A percentile compares a stretch with the other conserved stretches of the same genome.
These are phyloP conservation scores for Colletotrichum sp. DNA, from an alignment of 2,329 filamentous ascomycete species.

Conservation along the genomic window DNA sequence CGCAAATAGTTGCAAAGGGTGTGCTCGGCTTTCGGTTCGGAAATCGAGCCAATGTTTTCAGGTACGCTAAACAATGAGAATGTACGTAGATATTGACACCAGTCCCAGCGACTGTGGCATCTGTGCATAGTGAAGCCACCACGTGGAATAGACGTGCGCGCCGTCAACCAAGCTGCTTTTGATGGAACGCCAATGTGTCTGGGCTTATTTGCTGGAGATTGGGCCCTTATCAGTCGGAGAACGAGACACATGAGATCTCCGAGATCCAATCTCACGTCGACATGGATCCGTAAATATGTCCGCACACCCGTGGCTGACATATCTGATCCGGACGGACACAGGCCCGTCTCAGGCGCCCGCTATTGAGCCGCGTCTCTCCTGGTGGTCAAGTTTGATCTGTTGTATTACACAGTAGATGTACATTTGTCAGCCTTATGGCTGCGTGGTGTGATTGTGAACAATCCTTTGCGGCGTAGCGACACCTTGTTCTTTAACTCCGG, in stretches of 20 bases:
- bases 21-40: slow-evolving; percentile 13
- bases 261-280: not conserved
- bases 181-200: not conserved
- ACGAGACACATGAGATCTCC: not conserved
- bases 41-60: not conserved
- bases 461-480: not conserved
- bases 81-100: not conserved
- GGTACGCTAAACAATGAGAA: not conserved
- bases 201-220: not conserved
- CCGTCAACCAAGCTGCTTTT: not conserved
- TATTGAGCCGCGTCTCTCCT: not conserved
- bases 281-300: not conserved
- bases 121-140: not conserved
- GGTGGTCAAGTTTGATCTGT: not conserved
- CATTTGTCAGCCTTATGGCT: slow-evolving; percentile 1
- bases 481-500: not conserved
- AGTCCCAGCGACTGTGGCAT: not conserved
- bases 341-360: not conserved
- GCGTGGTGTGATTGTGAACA: not conserved
- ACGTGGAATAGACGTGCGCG: not conserved
- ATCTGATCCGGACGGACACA: not conserved
- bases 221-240: not conserved
- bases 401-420: slow-evolving; percentile 22
- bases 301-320: not conserved
- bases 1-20: not conserved